phyloP scores from a whole-genome alignment of 2,329 filamentous ascomycete genomes.

The Botrytis galanthina region DNA sequence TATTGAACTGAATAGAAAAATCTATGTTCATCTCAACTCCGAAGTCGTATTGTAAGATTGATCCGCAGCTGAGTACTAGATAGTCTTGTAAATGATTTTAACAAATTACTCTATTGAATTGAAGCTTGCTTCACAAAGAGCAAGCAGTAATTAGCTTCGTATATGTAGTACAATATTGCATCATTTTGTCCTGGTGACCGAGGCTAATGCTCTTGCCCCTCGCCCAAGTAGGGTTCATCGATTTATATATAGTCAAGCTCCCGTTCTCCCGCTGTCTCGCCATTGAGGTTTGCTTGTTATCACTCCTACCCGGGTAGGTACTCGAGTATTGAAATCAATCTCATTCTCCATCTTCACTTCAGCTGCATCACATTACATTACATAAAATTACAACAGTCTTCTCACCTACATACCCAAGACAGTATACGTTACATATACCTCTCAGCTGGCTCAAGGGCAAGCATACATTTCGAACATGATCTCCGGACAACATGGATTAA shows the following conservation, averaged over 20 bases:
- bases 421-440: not conserved
- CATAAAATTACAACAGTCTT: not conserved
- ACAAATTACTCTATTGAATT: not conserved
- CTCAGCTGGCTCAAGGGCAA: not conserved
- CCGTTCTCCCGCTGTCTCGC: not conserved
- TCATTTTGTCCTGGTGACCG: not conserved
- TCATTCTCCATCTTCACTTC: not conserved
- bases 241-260: not conserved
- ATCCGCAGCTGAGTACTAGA: not conserved
- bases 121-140: not conserved
- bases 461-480: not conserved
- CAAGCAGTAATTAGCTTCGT: not conserved
- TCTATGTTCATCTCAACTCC: not conserved
- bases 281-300: not conserved
- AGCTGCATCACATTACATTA: not conserved
- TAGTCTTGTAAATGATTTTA: not conserved
- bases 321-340: not conserved
- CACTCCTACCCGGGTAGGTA: not conserved
- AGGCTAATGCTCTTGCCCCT: not conserved
- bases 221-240: not conserved
- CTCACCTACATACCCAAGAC: not conserved
- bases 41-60: not conserved
- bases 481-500: slow-evolving; percentile 6
- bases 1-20: not conserved
- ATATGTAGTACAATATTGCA: not conserved